Evolutionary conservation across 2,329 filamentous ascomycete species (phyloP), one percentile per base, ranked within the genome.

Genomic region (Penicillium concentricum): DNA sequence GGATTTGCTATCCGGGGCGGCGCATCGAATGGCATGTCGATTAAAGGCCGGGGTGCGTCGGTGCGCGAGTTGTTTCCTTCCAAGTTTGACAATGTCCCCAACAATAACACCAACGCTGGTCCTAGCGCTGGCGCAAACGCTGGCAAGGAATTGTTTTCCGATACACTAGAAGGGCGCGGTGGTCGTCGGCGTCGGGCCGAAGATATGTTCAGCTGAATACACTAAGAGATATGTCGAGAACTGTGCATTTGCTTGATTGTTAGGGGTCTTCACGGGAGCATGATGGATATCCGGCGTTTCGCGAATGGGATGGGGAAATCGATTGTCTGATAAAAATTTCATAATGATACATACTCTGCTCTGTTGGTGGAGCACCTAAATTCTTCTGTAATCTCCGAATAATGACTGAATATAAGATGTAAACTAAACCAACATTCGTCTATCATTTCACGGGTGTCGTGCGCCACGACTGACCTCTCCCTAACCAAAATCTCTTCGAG

Each of bases 61-160:
- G 82, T 80, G 2, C 87, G 84, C 62, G 89, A 92, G 71, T 72
- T 92, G 20, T 91, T 91, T 65, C 88, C 88, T 0, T 80, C 80
- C 16, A 88, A 85, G 62, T 82, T 73, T 49, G 64, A 70, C 24
- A 71, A 61, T 30, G 22, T 10, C 24, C 24, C 16, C 61, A 66
- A 70, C 20, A 72, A 61, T 15, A 18, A 45, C 10, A 26, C n/a
- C 62, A 90, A 90, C 67, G 74, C 81, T 2, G 85, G 84, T 13
- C 5, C 28, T 62, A 90, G 90, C 67, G 74, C 81, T 2, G 85
- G 84, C n/a, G 9, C 28, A 62, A 90, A 90, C 67, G 74, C 81
- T 2, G 85, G 84, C 48, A 91, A 89, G 72, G 89, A 92, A 69
- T 72, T 91, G 16, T 89, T 91, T 66, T 80, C 82, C 1, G 82